Conservation (phyloP, 768 basidiomycete genomes). For the Dioszegia crocea region DNA sequence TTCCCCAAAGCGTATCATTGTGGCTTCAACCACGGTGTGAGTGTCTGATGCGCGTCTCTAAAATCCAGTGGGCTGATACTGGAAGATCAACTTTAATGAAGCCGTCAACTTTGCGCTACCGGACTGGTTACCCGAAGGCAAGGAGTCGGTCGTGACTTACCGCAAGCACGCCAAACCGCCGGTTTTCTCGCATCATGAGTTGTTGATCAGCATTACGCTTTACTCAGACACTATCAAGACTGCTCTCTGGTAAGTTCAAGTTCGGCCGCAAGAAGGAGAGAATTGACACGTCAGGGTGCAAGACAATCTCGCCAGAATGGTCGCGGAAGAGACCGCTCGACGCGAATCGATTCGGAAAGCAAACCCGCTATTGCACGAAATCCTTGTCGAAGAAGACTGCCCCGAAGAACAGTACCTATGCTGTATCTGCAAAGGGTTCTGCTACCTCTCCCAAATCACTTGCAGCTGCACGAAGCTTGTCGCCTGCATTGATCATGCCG, state of each 20-base stretch:
- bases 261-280: neutral
- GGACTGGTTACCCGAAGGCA: constrained; percentile 84
- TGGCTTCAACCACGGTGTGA: constrained; percentile 95
- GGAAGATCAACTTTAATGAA: constrained; percentile 94
- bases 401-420: constrained; percentile 96
- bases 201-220: constrained; percentile 94
- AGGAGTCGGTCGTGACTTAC: constrained; percentile 84
- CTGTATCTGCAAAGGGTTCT: constrained; percentile 83
- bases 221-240: constrained; percentile 89
- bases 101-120: constrained; percentile 97
- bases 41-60: too few relatives aligned
- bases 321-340: constrained; percentile 68
- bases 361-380: constrained; percentile 59
- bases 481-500: constrained; percentile 78
- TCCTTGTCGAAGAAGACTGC: constrained; percentile 71
- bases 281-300: constrained; percentile 61
- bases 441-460: constrained; percentile 87
- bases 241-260: constrained; percentile 70
- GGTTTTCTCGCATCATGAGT: constrained; percentile 96
- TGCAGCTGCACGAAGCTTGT: constrained; percentile 72
- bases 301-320: constrained; percentile 81
- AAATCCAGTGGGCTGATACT: too few relatives aligned
- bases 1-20: constrained; percentile 97
- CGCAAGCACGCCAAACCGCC: constrained; percentile 86
- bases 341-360: constrained; percentile 62